These are phyloP conservation scores for Dionaea muscipula DNA, from an alignment of 179 eudicot genomes.

Conservation along the genomic window DNA sequence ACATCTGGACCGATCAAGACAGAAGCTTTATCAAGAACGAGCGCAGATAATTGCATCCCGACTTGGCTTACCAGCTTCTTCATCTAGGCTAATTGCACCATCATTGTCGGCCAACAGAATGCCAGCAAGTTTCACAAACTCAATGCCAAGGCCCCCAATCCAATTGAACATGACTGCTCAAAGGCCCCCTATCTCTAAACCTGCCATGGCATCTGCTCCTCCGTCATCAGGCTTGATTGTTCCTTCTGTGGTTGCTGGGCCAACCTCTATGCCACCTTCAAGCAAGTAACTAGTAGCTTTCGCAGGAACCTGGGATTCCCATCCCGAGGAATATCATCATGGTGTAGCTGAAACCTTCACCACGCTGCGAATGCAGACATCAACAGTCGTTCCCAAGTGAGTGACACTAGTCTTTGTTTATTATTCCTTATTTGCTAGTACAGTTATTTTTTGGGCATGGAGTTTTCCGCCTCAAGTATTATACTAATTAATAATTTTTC, in stretches of 20 bases:
- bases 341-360: not conserved
- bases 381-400: not conserved
- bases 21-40: constrained; percentile 75
- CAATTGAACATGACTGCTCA: constrained; percentile 35
- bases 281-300: constrained; percentile 11
- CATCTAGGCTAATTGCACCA: constrained; percentile 49
- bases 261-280: constrained; percentile 36
- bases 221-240: constrained; percentile 20
- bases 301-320: not conserved
- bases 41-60: constrained; percentile 81
- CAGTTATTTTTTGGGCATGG: too few relatives aligned
- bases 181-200: constrained; percentile 60
- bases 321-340: not conserved
- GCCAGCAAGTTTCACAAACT: constrained; percentile 38
- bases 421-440: too few relatives aligned
- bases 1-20: constrained; percentile 76
- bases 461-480: too few relatives aligned
- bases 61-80: constrained; percentile 49
- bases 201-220: constrained; percentile 40
- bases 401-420: not conserved
- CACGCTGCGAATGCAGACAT: not conserved
- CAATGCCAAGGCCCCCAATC: constrained; percentile 43
- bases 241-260: constrained; percentile 32
- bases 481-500: too few relatives aligned
- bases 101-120: constrained; percentile 47